Evolutionary conservation across 164 flowering plant genomes (phyloP).

Genomic region (Amborella trichopoda): DNA sequence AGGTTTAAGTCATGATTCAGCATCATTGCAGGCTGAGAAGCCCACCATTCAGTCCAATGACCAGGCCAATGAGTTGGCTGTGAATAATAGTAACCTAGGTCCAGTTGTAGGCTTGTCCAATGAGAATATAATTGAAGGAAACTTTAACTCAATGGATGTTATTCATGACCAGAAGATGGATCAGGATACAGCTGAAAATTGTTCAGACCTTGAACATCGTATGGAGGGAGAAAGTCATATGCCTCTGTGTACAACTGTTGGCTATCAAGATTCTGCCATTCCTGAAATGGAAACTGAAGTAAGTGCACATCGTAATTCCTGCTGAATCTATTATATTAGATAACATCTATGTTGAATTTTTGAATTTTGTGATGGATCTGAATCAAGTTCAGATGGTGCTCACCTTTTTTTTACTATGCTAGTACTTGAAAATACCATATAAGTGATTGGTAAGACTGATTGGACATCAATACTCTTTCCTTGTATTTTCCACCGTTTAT

Average conservation of each 20-base stretch:
- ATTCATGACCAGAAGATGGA: not conserved
- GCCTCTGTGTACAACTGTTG: constrained; percentile 5
- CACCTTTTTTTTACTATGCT: no score
- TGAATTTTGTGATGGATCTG: no score
- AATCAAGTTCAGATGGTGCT: no score
- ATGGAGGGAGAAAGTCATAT: constrained; percentile 4
- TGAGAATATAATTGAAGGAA: constrained; percentile 2
- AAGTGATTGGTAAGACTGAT: no score
- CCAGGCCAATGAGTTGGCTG: constrained; percentile 5
- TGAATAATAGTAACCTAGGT: constrained; percentile 7
- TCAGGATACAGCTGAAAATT: not conserved
- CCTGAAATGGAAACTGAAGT: constrained; percentile 10
- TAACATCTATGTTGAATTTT: no score
- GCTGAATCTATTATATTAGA: no score
- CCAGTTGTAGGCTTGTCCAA: not conserved
- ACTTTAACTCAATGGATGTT: not conserved
- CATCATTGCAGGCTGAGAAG: constrained; percentile 1
- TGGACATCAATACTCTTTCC: constrained; percentile 5
- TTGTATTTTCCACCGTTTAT: not conserved
- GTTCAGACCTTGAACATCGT: not conserved
- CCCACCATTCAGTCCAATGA: constrained; percentile 4
- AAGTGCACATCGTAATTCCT: no score
- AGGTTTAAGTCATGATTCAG: constrained; percentile 4
- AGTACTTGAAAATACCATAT: no score
- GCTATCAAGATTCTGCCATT: constrained; percentile 7